Evolutionary conservation across 805 yeast genomes (phyloP).

Genomic region (Cyberlindnera amylophila): DNA sequence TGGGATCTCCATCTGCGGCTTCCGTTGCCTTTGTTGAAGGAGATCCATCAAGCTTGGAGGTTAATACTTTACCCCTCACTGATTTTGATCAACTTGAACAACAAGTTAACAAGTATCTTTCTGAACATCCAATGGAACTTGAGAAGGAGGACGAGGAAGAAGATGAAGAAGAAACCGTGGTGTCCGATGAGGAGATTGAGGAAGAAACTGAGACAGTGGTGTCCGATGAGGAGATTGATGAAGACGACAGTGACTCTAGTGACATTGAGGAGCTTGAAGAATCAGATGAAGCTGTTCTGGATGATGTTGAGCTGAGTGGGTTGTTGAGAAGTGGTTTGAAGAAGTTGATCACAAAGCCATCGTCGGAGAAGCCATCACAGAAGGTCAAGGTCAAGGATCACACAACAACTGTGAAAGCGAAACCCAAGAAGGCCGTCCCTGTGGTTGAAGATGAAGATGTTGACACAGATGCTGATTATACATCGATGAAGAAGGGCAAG

Average conservation of each 20-base stretch:
- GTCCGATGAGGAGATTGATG: not conserved
- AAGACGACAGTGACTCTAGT: not conserved
- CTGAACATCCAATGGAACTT: slow-evolving; percentile 6
- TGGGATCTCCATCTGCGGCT: not conserved
- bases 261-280: not conserved
- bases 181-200: slow-evolving; percentile 1
- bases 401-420: no score
- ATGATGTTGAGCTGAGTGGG: slow-evolving; percentile 2
- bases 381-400: not conserved
- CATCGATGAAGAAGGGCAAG: not conserved
- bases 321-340: slow-evolving; percentile 4
- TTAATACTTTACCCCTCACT: not conserved
- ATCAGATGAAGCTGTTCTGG: not conserved
- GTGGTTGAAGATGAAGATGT: no score
- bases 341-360: not conserved
- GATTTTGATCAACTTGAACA: slow-evolving; percentile 8
- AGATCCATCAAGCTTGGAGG: not conserved
- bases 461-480: not conserved
- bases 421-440: not conserved
- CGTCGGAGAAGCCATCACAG: not conserved
- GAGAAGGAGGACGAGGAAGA: slow-evolving; percentile 4
- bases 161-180: not conserved
- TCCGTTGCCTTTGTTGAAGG: not conserved
- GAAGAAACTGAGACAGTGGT: not conserved
- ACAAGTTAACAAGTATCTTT: slow-evolving; percentile 5